Evolutionary conservation across 345 rosid species (phyloP).

Genomic region (Carallia pectinifolia): DNA sequence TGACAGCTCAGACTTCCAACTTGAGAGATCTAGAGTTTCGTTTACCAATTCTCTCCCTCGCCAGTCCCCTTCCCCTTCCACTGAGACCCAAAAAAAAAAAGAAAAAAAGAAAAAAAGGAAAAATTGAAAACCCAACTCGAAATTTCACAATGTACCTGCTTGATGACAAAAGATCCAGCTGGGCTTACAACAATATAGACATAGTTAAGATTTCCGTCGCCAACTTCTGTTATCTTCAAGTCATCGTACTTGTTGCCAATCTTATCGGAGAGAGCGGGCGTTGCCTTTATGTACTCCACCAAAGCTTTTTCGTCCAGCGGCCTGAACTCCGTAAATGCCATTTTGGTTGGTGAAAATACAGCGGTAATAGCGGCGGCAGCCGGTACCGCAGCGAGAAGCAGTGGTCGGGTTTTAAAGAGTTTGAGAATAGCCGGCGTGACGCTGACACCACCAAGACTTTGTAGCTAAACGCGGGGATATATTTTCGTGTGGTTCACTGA

Average conservation of each 20-base stretch:
- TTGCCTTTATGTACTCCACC: slow-evolving; percentile 68
- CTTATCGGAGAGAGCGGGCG: slow-evolving; percentile 67
- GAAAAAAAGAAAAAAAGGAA: too few relatives aligned
- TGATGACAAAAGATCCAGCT: slow-evolving; percentile 74
- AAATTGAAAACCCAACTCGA: neutral
- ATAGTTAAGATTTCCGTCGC: slow-evolving; percentile 94
- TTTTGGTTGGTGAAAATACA: neutral
- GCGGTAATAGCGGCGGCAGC: neutral
- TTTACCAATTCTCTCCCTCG: too few relatives aligned
- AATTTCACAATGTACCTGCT: slow-evolving; percentile 50
- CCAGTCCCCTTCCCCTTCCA: too few relatives aligned
- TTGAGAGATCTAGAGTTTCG: too few relatives aligned
- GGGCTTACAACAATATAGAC: slow-evolving; percentile 68
- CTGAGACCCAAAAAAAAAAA: too few relatives aligned
- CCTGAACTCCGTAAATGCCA: slow-evolving; percentile 66
- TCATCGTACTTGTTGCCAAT: slow-evolving; percentile 54
- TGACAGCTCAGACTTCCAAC: too few relatives aligned
- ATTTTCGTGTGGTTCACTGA: slow-evolving; percentile 17
- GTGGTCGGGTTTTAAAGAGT: neutral
- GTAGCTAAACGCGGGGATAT: too few relatives aligned
- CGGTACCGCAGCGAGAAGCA: neutral
- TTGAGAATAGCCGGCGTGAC: neutral
- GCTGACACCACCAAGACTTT: neutral
- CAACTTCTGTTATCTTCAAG: slow-evolving; percentile 78
- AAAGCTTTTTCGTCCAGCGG: slow-evolving; percentile 72